Conservation (phyloP, 129 eudicot species). For the Cynara cardunculus region DNA sequence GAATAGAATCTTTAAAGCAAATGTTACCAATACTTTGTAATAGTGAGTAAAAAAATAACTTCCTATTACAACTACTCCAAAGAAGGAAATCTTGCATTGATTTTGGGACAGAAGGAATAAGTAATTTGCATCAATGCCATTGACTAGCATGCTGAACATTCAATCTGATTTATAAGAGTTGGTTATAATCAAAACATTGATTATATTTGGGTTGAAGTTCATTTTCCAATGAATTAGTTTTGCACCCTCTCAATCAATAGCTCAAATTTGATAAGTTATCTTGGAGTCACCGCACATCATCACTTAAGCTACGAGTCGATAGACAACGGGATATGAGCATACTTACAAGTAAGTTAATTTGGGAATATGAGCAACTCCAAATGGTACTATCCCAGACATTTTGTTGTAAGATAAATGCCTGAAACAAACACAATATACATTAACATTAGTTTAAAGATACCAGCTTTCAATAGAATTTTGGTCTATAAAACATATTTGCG, state of each 20-base stretch:
- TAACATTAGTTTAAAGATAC: background rate
- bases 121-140: background rate
- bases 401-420: constrained; percentile 90
- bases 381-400: constrained; percentile 91
- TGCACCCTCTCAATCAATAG: background rate
- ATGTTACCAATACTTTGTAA: background rate
- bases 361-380: constrained; percentile 80
- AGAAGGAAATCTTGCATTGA: background rate
- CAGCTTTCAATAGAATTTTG: background rate
- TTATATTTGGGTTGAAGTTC: background rate
- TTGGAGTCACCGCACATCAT: no score
- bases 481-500: background rate
- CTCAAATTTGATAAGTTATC: background rate
- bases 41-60: background rate
- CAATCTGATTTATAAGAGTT: background rate
- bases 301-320: background rate
- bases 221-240: background rate
- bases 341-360: constrained; percentile 87
- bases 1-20: background rate
- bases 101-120: background rate
- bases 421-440: constrained; percentile 24
- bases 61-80: background rate
- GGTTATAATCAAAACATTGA: background rate
- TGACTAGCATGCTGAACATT: background rate
- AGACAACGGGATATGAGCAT: constrained; percentile 6